Conservation (phyloP, 2,329 filamentous ascomycete species). For the Colletotrichum sp. region DNA sequence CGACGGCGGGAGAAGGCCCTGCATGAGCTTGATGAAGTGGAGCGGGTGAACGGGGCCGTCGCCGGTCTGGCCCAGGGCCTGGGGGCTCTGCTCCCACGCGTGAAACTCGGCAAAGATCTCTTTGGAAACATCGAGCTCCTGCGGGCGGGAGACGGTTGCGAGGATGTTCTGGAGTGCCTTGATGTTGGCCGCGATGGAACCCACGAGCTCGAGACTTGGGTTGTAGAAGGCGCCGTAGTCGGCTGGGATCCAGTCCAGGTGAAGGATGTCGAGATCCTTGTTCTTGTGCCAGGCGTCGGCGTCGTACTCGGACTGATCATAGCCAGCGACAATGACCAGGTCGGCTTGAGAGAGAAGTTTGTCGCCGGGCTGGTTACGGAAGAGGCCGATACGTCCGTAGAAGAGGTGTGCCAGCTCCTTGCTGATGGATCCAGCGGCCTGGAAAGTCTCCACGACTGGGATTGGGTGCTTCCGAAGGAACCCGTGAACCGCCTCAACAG, state of each 20-base stretch:
- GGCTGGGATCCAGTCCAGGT: conserved; percentile 45
- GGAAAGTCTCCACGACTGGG: conserved; percentile 55
- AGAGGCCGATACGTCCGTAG: conserved; percentile 52
- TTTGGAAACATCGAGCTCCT: conserved; percentile 38
- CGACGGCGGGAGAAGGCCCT: conserved; percentile 40
- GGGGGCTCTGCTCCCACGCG: conserved; percentile 33
- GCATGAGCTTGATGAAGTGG: conserved; percentile 48
- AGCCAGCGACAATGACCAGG: conserved; percentile 43
- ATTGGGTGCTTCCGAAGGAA: conserved; percentile 46
- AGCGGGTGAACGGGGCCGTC: conserved; percentile 46
- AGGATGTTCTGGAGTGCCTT: conserved; percentile 37
- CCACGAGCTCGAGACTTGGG: conserved; percentile 46
- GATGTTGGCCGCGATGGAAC: conserved; percentile 45
- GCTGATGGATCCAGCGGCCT: conserved; percentile 51
- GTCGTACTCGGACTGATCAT: conserved; percentile 54
- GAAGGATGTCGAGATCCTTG: conserved; percentile 33
- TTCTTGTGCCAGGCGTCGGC: conserved; percentile 48
- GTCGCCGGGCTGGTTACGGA: conserved; percentile 54
- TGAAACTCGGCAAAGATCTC: conserved; percentile 39
- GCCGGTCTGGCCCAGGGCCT: conserved; percentile 22
- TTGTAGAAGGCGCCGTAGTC: conserved; percentile 47
- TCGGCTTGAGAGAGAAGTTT: conserved; percentile 39
- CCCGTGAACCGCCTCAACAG: conserved; percentile 44
- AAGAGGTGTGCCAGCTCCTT: conserved; percentile 48
- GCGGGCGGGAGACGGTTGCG: conserved; percentile 34